Evolutionary conservation across 768 basidiomycete genomes (phyloP).

Genomic region (Auriscalpium microsporum): DNA sequence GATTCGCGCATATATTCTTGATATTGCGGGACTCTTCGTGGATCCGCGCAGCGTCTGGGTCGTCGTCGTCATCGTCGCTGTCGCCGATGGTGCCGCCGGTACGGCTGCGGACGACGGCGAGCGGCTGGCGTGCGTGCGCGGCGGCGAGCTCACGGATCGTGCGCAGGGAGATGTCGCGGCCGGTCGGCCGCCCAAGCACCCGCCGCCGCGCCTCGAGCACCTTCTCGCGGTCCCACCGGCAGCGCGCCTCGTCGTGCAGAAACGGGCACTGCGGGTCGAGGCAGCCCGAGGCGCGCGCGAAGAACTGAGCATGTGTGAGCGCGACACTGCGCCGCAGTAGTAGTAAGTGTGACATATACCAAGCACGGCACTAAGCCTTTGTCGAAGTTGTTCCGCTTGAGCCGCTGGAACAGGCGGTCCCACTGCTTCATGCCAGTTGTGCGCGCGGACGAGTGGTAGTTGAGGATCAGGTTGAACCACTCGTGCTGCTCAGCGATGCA

Average conservation of each 20-base stretch:
- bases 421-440: constrained; percentile 10
- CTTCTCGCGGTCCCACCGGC: constrained; percentile 2
- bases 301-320: constrained; percentile 5
- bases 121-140: neutral
- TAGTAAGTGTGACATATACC: constrained; percentile 1
- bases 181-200: neutral
- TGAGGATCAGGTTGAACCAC: constrained; percentile 15
- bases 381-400: constrained; percentile 2
- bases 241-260: constrained; percentile 8
- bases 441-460: constrained; percentile 9
- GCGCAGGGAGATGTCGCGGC: neutral
- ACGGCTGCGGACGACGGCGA: too few species aligned
- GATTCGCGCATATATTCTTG: neutral
- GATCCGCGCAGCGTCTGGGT: neutral
- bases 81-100: too few species aligned
- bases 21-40: neutral
- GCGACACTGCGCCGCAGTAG: neutral
- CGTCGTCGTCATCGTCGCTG: neutral
- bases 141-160: neutral
- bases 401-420: constrained; percentile 5
- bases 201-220: constrained; percentile 8
- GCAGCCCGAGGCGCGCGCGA: constrained; percentile 9
- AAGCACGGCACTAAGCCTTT: constrained; percentile 10
- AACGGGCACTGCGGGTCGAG: constrained; percentile 10
- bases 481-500: neutral